phyloP scores from a whole-genome alignment of 768 basidiomycete genomes.

The Russula dissimulans region DNA sequence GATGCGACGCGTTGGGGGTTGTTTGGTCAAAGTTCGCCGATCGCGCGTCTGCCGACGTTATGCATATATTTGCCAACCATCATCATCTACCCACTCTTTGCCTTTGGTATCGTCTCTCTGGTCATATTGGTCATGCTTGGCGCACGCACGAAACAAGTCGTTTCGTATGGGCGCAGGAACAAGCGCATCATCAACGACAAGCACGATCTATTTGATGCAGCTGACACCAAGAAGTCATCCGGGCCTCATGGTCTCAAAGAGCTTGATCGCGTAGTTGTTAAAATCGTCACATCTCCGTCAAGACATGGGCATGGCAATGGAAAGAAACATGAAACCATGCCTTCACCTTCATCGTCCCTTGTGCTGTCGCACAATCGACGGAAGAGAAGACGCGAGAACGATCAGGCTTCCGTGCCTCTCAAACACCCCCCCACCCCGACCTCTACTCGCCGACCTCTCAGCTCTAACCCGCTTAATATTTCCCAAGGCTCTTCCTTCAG shows the following conservation, averaged over 20 bases:
- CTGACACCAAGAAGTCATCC: background rate
- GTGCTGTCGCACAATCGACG: conserved; percentile 9
- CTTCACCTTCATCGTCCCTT: background rate
- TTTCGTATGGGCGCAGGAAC: conserved; percentile 53
- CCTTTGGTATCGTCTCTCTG: background rate
- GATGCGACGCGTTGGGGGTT: conserved; percentile 24
- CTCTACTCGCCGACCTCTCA: conserved; percentile 33
- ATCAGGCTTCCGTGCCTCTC: background rate
- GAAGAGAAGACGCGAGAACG: conserved; percentile 16
- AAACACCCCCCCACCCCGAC: conserved; percentile 2
- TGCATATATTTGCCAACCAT: background rate
- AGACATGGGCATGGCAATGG: background rate
- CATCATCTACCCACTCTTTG: background rate
- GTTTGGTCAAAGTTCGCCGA: conserved; percentile 10
- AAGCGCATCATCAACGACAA: conserved; percentile 48
- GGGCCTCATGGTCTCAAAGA: background rate
- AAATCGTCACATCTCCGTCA: background rate
- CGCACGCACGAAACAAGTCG: conserved; percentile 54
- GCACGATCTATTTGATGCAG: conserved; percentile 3
- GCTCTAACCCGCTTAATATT: conserved; percentile 30
- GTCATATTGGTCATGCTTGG: conserved; percentile 39
- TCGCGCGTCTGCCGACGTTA: background rate
- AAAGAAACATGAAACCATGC: background rate
- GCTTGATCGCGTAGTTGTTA: background rate
- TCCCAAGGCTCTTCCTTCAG: conserved; percentile 27